These are phyloP conservation scores for Lumnitzera littorea DNA, from an alignment of 345 rosid species.

Conservation along the genomic window DNA sequence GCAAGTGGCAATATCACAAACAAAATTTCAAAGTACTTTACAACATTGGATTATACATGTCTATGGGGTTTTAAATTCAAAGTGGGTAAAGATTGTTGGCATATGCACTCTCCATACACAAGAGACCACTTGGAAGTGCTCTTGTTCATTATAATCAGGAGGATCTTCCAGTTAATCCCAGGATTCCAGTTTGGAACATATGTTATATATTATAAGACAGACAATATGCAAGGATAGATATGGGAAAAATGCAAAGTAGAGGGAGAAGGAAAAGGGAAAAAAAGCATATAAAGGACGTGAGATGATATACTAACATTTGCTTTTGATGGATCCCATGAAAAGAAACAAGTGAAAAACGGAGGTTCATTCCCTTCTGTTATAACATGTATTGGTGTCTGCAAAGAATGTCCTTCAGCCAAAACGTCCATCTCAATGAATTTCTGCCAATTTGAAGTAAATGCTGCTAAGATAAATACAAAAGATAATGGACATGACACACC, in stretches of 20 bases:
- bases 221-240: no score
- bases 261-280: not conserved
- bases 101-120: no score
- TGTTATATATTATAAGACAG: no score
- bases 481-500: conserved; percentile 4
- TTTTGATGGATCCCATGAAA: conserved; percentile 64
- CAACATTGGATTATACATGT: no score
- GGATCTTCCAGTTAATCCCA: no score
- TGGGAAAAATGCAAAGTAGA: no score
- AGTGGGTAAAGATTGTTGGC: not conserved
- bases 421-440: conserved; percentile 55
- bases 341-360: conserved; percentile 64
- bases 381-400: conserved; percentile 54
- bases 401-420: conserved; percentile 42
- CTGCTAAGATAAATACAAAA: conserved; percentile 6
- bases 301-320: conserved; percentile 47
- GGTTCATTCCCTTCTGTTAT: conserved; percentile 78
- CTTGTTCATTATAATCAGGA: no score
- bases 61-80: not conserved
- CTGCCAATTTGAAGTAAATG: conserved; percentile 35
- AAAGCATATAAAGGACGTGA: not conserved
- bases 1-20: not conserved
- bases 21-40: no score
- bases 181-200: no score
- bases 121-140: no score